Evolutionary conservation across 768 basidiomycete genomes (phyloP).

Genomic region (Tylopilus vinaceipallidus): DNA sequence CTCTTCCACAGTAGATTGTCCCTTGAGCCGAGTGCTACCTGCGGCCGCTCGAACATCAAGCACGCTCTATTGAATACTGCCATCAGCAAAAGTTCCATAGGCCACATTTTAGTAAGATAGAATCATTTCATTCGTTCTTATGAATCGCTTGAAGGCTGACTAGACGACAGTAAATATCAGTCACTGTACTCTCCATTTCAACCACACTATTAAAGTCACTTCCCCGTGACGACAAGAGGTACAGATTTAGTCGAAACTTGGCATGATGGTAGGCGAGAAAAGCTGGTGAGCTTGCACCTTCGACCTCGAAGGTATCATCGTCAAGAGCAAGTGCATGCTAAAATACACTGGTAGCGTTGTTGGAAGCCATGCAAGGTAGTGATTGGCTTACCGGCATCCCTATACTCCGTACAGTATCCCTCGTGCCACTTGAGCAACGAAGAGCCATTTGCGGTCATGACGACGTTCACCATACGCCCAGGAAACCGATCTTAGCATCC

Average conservation of each 20-base stretch:
- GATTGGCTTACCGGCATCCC: conserved; percentile 58
- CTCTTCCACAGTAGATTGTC: conserved; percentile 1
- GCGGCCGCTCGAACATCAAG: not conserved
- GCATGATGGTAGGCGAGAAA: conserved; percentile 50
- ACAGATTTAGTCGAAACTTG: conserved; percentile 63
- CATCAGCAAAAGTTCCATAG: not conserved
- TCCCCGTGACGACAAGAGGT: conserved; percentile 42
- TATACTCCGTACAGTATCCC: conserved; percentile 82
- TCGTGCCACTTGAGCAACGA: conserved; percentile 18
- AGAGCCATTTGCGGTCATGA: not conserved
- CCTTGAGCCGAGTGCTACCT: not conserved
- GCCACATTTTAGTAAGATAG: not conserved
- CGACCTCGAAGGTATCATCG: conserved; percentile 35
- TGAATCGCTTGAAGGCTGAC: not conserved
- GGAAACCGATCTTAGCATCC: conserved; percentile 66
- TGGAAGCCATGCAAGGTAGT: conserved; percentile 66
- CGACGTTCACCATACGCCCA: conserved; percentile 67
- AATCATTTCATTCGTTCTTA: not conserved
- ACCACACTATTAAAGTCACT: conserved; percentile 25
- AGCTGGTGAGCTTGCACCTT: conserved; percentile 7
- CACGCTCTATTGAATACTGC: not conserved
- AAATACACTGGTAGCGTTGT: conserved; percentile 64
- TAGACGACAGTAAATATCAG: not conserved
- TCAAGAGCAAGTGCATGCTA: conserved; percentile 78
- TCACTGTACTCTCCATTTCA: not conserved